Percentiles rank a stretch among this genome's conserved stretches.
Evolutionary conservation across 257 asterid genomes (phyloP).

Genomic region (Handroanthus guayacan): DNA sequence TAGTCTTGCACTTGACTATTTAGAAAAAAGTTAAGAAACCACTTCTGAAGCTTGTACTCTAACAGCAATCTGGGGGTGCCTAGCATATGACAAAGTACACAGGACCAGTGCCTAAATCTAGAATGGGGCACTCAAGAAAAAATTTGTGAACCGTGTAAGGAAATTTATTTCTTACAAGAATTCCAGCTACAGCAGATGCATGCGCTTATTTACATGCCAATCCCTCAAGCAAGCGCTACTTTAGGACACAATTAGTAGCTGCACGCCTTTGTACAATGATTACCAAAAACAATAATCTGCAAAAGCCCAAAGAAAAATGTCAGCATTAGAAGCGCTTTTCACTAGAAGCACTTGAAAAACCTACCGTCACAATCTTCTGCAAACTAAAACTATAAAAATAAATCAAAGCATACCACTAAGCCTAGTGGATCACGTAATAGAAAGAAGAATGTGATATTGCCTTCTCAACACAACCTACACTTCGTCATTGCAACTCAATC

Average conservation of each 20-base stretch:
- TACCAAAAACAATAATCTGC: not conserved
- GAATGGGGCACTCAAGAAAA: not conserved
- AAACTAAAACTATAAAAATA: not conserved
- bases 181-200: not conserved
- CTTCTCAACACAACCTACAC: conserved; percentile 1
- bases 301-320: not conserved
- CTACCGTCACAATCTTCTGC: not conserved
- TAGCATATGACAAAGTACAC: not conserved
- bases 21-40: not conserved
- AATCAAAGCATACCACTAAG: not conserved
- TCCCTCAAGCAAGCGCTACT: not conserved
- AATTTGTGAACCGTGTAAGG: too few relatives aligned
- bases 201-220: conserved; percentile 4
- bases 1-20: too few relatives aligned
- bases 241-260: not conserved
- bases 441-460: not conserved
- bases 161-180: not conserved
- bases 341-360: not conserved
- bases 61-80: not conserved
- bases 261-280: not conserved
- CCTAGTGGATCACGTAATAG: not conserved
- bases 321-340: not conserved
- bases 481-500: not conserved
- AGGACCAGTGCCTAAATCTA: conserved; percentile 2
- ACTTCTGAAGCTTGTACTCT: not conserved